Percentiles rank a stretch among this genome's conserved stretches.
phyloP scores from a whole-genome alignment of 176 grass and related monocot genomes.

The barley (Hordeum vulgare) region DNA sequence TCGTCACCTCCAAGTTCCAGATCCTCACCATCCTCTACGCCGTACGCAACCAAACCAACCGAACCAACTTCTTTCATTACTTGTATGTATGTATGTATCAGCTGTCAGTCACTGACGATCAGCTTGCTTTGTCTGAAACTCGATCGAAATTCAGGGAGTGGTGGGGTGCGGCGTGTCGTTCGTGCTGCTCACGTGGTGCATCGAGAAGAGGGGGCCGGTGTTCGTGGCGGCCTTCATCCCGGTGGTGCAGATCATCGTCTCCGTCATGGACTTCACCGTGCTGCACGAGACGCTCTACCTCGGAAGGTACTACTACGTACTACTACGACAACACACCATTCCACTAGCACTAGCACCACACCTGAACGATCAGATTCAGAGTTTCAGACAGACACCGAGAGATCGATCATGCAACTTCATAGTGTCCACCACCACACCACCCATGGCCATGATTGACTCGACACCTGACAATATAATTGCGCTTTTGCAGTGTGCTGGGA shows the following conservation, averaged over 20 bases:
- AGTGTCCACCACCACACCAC: neutral
- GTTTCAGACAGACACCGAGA: neutral
- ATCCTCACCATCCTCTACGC: conserved; percentile 63
- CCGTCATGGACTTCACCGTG: conserved; percentile 62
- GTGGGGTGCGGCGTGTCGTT: conserved; percentile 76
- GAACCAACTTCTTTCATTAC: neutral
- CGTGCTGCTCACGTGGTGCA: conserved; percentile 83
- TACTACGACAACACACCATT: neutral
- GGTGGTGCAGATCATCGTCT: conserved; percentile 82
- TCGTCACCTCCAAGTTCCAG: conserved; percentile 54
- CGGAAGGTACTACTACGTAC: conserved; percentile 45
- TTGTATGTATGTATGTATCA: too few species aligned
- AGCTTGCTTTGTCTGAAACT: too few species aligned
- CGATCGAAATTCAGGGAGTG: conserved; percentile 37
- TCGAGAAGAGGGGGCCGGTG: conserved; percentile 69
- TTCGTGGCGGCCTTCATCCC: conserved; percentile 94
- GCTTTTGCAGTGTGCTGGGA: conserved; percentile 51
- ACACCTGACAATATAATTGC: neutral
- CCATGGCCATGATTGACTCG: neutral
- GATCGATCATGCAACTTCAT: too few species aligned
- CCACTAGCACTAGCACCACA: neutral
- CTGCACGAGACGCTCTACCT: conserved; percentile 75
- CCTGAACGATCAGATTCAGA: neutral
- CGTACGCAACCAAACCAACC: conserved; percentile 1
- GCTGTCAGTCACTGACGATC: neutral